Evolutionary conservation across 768 basidiomycete species (phyloP).

Genomic region (Tricholoma bakamatsutake): DNA sequence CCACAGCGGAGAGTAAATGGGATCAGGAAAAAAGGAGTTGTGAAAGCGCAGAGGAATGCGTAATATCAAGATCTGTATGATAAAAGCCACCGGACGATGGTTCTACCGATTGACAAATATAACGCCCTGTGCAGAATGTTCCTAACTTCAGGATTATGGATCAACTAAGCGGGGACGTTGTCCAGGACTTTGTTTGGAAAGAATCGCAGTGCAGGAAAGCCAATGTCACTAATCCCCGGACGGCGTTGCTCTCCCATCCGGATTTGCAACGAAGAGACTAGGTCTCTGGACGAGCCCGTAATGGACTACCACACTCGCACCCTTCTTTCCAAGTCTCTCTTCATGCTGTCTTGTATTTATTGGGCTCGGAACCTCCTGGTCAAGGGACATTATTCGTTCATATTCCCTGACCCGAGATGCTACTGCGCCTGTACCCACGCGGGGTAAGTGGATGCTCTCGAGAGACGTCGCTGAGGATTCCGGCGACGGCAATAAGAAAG

Average conservation of each 20-base stretch:
- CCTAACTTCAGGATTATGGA: too few species aligned
- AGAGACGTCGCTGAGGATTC: slow-evolving; percentile 6
- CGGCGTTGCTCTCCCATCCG: slow-evolving; percentile 35
- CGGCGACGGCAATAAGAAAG: not conserved
- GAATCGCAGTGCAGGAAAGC: too few species aligned
- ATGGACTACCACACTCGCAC: slow-evolving; percentile 29
- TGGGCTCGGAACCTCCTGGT: slow-evolving; percentile 27
- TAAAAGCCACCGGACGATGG: not conserved
- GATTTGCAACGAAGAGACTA: slow-evolving; percentile 71
- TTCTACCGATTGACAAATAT: not conserved
- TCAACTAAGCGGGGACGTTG: not conserved
- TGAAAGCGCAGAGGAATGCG: not conserved
- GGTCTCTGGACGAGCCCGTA: slow-evolving; percentile 64
- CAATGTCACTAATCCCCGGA: slow-evolving; percentile 14
- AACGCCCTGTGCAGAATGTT: not conserved
- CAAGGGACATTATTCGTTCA: slow-evolving; percentile 55
- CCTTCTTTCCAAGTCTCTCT: slow-evolving; percentile 30
- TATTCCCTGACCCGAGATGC: slow-evolving; percentile 49
- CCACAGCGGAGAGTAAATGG: too few species aligned
- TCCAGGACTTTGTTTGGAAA: not conserved
- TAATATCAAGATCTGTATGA: not conserved
- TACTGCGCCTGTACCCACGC: slow-evolving; percentile 28
- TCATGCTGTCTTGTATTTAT: slow-evolving; percentile 38
- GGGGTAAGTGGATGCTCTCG: slow-evolving; percentile 10
- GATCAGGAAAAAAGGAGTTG: too few species aligned